Evolutionary conservation across 805 yeast species (phyloP).

Genomic region (Yarrowia bubula): DNA sequence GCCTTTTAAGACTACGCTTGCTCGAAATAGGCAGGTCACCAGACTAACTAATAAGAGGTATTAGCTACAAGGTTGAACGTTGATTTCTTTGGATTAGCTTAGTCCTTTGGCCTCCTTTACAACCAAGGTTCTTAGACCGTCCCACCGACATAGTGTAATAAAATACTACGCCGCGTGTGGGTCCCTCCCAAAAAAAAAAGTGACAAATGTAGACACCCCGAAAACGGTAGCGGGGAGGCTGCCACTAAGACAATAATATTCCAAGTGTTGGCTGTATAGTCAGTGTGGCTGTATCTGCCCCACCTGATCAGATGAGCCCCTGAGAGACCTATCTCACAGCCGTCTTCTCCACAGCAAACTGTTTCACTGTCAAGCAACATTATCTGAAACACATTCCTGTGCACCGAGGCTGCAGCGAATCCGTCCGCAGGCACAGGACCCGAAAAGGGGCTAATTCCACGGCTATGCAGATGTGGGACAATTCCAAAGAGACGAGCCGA

Average conservation of each 20-base stretch:
- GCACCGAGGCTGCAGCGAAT: neutral
- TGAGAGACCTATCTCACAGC: too few relatives aligned
- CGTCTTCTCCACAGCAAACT: neutral
- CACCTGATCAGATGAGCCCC: too few relatives aligned
- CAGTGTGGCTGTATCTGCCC: too few relatives aligned
- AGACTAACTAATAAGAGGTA: neutral
- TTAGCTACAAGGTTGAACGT: constrained; percentile 6
- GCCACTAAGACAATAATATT: too few relatives aligned
- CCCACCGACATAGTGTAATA: too few relatives aligned
- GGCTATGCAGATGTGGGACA: too few relatives aligned
- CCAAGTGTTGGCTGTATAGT: too few relatives aligned
- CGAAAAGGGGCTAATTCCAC: neutral
- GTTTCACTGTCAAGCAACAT: neutral
- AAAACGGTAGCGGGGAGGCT: too few relatives aligned
- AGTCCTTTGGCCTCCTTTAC: neutral
- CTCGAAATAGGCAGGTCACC: constrained; percentile 1
- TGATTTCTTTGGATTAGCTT: neutral
- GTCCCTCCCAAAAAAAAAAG: too few relatives aligned
- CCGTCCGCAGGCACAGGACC: neutral
- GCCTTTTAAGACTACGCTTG: too few relatives aligned
- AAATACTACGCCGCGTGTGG: neutral
- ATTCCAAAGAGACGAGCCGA: too few relatives aligned
- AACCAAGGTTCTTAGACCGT: neutral
- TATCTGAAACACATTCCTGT: constrained; percentile 1
- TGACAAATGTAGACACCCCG: too few relatives aligned